Conservation (phyloP, 2,329 filamentous ascomycete genomes). For the Arthrobotrys megalospora region DNA sequence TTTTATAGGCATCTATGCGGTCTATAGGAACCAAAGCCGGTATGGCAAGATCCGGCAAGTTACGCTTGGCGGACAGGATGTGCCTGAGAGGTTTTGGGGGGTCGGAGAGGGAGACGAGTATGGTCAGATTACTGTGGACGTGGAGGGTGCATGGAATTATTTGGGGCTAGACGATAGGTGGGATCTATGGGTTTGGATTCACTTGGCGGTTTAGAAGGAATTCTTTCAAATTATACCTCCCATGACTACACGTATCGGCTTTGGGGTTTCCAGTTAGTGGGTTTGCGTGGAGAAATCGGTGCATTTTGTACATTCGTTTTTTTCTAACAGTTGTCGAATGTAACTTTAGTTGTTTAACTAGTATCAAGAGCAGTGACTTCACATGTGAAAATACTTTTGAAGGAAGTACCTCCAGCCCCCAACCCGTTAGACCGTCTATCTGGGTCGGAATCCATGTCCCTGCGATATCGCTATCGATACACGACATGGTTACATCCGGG, state of each 20-base stretch:
- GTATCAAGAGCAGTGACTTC: not conserved
- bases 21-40: constrained; percentile 29
- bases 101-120: constrained; percentile 31
- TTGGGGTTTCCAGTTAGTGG: too few relatives aligned
- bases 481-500: constrained; percentile 5
- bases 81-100: constrained; percentile 48
- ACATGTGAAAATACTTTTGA: not conserved
- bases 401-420: not conserved
- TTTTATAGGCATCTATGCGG: constrained; percentile 42
- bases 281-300: not conserved
- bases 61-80: constrained; percentile 50
- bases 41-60: constrained; percentile 56
- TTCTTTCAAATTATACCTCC: not conserved
- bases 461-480: constrained; percentile 30
- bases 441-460: not conserved
- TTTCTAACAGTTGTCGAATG: not conserved
- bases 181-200: constrained; percentile 47
- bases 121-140: constrained; percentile 38
- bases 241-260: too few relatives aligned
- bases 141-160: constrained; percentile 47
- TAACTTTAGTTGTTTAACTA: not conserved
- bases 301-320: not conserved
- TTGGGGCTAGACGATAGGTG: constrained; percentile 49
- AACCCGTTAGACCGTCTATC: not conserved
- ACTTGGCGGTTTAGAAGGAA: constrained; percentile 38